Conservation (phyloP, 352 stramenopile species). For the Globisporangium spiculum region DNA sequence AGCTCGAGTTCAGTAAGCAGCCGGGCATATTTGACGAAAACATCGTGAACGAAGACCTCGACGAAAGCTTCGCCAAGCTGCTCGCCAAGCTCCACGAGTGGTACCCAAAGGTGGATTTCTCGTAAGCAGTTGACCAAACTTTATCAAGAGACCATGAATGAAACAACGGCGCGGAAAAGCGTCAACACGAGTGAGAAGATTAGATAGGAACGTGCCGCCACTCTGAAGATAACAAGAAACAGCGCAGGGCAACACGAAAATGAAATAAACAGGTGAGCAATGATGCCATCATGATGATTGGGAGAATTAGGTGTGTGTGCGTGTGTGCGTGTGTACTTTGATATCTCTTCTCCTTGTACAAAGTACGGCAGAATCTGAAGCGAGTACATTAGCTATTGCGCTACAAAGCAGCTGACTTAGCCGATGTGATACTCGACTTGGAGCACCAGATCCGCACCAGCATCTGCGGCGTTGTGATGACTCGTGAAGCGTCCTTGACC, state of each 20-base stretch:
- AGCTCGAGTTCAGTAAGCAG: conserved; percentile 90
- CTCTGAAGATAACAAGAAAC: not conserved
- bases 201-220: conserved; percentile 1
- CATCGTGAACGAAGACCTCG: conserved; percentile 87
- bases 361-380: not conserved
- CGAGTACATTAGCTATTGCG: not conserved
- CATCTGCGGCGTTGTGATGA: conserved; percentile 4
- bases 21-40: conserved; percentile 87
- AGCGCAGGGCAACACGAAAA: conserved; percentile 3
- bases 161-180: not conserved
- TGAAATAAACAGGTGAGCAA: conserved; percentile 8
- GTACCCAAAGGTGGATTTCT: conserved; percentile 70
- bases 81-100: conserved; percentile 63
- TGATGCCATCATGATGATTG: not conserved
- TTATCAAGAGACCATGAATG: not conserved
- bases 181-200: conserved; percentile 3
- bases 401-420: not conserved
- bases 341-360: not conserved
- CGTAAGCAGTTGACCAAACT: conserved; percentile 20
- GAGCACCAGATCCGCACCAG: conserved; percentile 24
- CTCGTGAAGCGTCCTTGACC: not conserved
- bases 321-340: not conserved
- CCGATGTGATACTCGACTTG: conserved; percentile 41
- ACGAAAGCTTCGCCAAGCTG: conserved; percentile 78
- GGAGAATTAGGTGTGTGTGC: not conserved